Evolutionary conservation across 148 eudicot species (phyloP), one percentile per base, ranked within the genome.

Genomic region (Dianthus caryophyllus): DNA sequence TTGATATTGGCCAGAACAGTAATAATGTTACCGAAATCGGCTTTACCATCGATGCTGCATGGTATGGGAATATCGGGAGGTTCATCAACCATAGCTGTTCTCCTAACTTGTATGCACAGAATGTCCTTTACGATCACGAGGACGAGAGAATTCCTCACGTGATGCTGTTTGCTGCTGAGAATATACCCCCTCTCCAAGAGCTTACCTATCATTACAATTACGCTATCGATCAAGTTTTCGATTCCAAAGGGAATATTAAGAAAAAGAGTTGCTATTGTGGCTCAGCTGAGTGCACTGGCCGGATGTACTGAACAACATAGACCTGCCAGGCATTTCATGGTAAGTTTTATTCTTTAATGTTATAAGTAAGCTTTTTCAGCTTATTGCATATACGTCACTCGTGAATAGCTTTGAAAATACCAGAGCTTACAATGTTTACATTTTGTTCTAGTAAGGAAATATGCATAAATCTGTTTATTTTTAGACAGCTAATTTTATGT

Each of bases 81-180:
- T 93, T 93, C 57, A 83, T 93, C 36, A 93, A 93, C 55, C 98
- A 93, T 67, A 93, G 98, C 68, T 93, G 98, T 65, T 76, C 91
- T 22, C 98, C 98, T 9, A 93, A 93, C 65, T 87, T 93, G 47
- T 86, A 87, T 67, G 96, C 98, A 0, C 98, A 89, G 64, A 84
- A 87, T 74, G 96, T 93, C 10, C 82, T 90, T 12, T 87, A 84
- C 71, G 95, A 93, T 84, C 86, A 89, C 9, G 92, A 89, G 13
- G 91, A 89, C 61, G 79, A 65, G 67, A 85, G 81, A 55, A 85
- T 93, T 83, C 98, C 98, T 10, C 98, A 93, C 70, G 79, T 93
- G 60, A 88, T 89, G 98, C 54, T 93, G 1, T 93, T 89, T 76
- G 95, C 98, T 46, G 85, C 84, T 12, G 96, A 89, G 71, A 87